Base-by-base conservation (phyloP, 2,329 filamentous ascomycete genomes). In the Phialemonium atrogriseum region DNA sequence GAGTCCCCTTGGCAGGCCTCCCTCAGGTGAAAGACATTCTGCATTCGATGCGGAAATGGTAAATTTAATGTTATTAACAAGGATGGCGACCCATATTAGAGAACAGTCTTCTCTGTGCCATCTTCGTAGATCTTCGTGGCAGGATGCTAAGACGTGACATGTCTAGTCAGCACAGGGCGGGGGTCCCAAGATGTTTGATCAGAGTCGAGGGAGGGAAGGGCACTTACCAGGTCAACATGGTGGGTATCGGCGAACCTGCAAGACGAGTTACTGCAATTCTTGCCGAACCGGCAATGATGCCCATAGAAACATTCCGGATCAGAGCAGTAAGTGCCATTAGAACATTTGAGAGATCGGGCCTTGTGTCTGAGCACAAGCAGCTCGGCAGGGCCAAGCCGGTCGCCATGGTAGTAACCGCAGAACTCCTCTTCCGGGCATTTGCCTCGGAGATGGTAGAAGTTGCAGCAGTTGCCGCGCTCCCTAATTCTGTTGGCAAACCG, bases 211-310 rank as follows among this genome's bases (percentile, higher is more conserved):
- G 15, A 27, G 10, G 4, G 10, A 27, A 7, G 13, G 14, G 20
- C n/a, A 39, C 46, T 42, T 19, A 47, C 46, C 32, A 37, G 36
- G 29, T 46, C 41, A 29, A 48, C 41, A 15, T 41, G 35, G 19
- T 50, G 47, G 10, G 38, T 36, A 8, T 44, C 35, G 2, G 16
- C 18, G 11, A 47, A 48, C 6, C 44, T 36, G 33, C 47, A 50
- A 3, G 35, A 27, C 8, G 30, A 26, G 7, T 35, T 42, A 21
- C 36, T 38, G 21, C 47, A 50, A 7, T 35, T 32, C 3, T 34
- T 35, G 2, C 43, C 38, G 20, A 31, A 42, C 4, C 32, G 11
- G 29, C 47, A 50, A 16, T 50, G 45, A 17, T 50, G 47, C 10
- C 44, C 45, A 10, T 25, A 26, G 6, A 8, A 42, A 31, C 17